Evolutionary conservation across 1,284 basidiomycete genomes (phyloP), one percentile per base, ranked within the genome.

Genomic region (Austroboletus niveus): DNA sequence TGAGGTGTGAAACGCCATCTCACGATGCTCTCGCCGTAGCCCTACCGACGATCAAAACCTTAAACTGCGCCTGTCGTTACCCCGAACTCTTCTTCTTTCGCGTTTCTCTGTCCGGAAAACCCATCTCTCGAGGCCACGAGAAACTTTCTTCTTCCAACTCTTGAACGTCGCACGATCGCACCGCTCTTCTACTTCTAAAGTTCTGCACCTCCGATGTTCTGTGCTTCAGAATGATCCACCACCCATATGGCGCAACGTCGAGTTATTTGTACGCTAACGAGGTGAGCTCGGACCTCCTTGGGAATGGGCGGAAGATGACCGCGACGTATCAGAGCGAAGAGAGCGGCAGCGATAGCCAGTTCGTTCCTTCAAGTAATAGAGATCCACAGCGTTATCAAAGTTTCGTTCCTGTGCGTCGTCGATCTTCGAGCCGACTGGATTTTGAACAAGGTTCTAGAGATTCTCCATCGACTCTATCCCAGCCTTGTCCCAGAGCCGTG

Each of bases 211-310:
- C 55, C 51, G 17, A 64, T 66, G 62, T 27, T 48, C 55, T 59
- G 36, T 52, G 36, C 50, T 42, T 50, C 53, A 65, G 38, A 52
- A 69, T 68, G 60, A 69, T 65, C 42, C 48, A 56, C 49, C 64
- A 66, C 54, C 64, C 64, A n/a, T 66, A 66, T 36, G 63, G 53
- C 39, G 55, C 63, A 43, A 51, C 68, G 24, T 63, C 67, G 15
- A 64, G 55, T 40, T 69, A 63, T 32, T 36, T 66, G 44, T 68
- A 67, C 35, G 54, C 62, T 10, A 54, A 43, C 24, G 56, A 57
- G 54, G 66, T 65, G 38, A 41, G 66, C 27, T 29, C 52, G 10
- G 8, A 34, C 32, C 2, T 40, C 36, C 17, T 2, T 6, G 42
- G 14, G 3, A 10, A 24, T 5, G 35, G 14, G 29, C 49, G 53